Evolutionary conservation across 495 filamentous ascomycete species (phyloP), one percentile per base, ranked within the genome.

Genomic region (Neurospora tetrasperma): DNA sequence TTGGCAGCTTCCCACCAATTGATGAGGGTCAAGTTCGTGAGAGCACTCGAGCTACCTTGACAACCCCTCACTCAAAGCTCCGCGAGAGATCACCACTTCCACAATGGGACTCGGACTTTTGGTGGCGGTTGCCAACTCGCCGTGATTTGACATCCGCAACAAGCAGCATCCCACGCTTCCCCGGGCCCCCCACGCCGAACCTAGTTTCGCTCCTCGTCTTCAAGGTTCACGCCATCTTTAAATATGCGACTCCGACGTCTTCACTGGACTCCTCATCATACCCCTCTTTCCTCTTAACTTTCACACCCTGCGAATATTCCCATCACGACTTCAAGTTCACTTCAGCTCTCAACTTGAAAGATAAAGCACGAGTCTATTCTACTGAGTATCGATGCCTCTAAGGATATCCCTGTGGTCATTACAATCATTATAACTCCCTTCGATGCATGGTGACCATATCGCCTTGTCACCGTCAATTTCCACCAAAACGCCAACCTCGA

Each of bases 81-180:
- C 43, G 43, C 44, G 44, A n/a, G 43, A 46, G 44, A n/a, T 48
- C 20, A 54, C 12, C 0, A 27, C 54, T 62, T 62, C 23, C 46
- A 54, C 20, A 20, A 12, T 0, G 10, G 20, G 46, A 59, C 20
- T n/a, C 43, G 43, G 18, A 44, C 43, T 44, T 44, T 44, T 9
- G 20, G 46, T 54, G 46, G 46, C 23, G 46, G 46, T 54, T 20
- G 46, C 46, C 20, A 62, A 16, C 27, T 38, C 54, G 54, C 54
- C 54, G 54, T 77, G 76, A 79, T 77, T 78, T 71, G 76, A 70
- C 69, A 42, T 70, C 23, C 73, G 23, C 23, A 70, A 69, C 73
- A 23, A 71, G 54, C 16, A 72, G 42, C 79, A 81, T 81, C 80
- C 80, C 80, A 80, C 80, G 76, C 78, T 70, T 80, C 78, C 80